A percentile compares a stretch with the other conserved stretches of the same genome.
These are phyloP conservation scores for Heritiera littoralis DNA, from an alignment of 345 rosid species.

Conservation along the genomic window DNA sequence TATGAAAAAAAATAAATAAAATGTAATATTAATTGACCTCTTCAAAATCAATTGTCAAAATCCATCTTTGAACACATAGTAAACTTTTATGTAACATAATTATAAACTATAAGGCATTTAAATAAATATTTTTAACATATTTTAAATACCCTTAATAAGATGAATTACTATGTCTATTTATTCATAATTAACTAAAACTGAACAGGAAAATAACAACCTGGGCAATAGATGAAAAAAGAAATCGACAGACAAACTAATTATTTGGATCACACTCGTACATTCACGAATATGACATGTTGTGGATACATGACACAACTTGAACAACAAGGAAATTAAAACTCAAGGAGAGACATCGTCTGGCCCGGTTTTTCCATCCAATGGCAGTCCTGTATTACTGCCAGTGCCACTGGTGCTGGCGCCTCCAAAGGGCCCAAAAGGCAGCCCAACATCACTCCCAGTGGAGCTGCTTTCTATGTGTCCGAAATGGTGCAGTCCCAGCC, in stretches of 20 bases:
- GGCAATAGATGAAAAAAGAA: neutral
- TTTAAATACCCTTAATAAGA: too few species aligned
- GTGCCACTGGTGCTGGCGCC: neutral
- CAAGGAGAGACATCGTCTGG: neutral
- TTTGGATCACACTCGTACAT: neutral
- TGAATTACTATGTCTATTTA: neutral
- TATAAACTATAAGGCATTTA: too few species aligned
- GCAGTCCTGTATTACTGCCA: neutral
- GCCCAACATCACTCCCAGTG: neutral
- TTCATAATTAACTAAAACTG: neutral
- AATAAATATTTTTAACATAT: too few species aligned
- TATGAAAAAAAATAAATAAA: too few species aligned
- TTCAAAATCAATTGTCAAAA: too few species aligned
- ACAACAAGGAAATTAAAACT: neutral
- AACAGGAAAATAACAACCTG: neutral
- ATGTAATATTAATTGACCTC: too few species aligned
- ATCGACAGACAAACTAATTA: neutral
- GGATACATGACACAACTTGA: neutral
- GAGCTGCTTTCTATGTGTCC: neutral
- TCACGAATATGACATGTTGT: neutral
- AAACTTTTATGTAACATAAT: too few species aligned
- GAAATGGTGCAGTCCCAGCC: neutral
- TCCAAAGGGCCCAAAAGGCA: neutral
- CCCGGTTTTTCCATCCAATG: neutral
- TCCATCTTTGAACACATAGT: too few species aligned